Evolutionary conservation across 805 yeast species (phyloP).

Genomic region (Wickerhamiella hasegawae): DNA sequence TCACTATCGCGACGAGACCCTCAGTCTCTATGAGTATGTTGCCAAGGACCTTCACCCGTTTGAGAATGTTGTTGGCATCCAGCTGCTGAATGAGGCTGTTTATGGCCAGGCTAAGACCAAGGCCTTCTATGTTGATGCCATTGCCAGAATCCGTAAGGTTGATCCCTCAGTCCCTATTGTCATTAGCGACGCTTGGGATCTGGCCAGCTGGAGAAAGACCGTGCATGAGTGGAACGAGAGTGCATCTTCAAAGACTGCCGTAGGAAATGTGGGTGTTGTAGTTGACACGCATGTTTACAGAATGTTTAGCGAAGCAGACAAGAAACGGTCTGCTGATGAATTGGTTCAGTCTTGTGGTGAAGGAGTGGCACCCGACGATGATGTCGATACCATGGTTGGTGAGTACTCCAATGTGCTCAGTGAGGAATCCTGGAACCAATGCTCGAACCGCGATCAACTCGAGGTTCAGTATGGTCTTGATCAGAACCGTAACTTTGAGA

Average conservation of each 20-base stretch:
- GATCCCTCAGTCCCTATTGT: constrained; percentile 50
- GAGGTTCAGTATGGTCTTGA: constrained; percentile 45
- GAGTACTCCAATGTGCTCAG: constrained; percentile 85
- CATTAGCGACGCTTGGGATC: constrained; percentile 92
- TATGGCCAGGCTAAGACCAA: constrained; percentile 37
- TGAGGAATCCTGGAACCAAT: constrained; percentile 53
- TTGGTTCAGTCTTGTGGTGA: constrained; percentile 28
- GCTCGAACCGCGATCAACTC: constrained; percentile 34
- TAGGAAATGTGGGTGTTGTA: constrained; percentile 39
- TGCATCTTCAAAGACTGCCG: constrained; percentile 13
- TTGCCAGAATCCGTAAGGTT: constrained; percentile 37
- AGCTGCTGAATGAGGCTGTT: constrained; percentile 72
- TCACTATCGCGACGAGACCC: constrained; percentile 25
- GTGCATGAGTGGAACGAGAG: constrained; percentile 28
- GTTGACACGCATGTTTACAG: constrained; percentile 79
- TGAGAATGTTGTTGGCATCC: constrained; percentile 69
- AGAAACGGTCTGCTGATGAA: constrained; percentile 43
- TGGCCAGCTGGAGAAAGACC: constrained; percentile 62
- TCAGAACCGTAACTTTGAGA: constrained; percentile 32
- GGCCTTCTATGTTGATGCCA: constrained; percentile 48
- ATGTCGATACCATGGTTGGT: constrained; percentile 65
- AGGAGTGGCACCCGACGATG: constrained; percentile 13
- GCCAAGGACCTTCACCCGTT: constrained; percentile 39
- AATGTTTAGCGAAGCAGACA: constrained; percentile 67
- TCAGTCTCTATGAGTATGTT: constrained; percentile 39